Evolutionary conservation across 75 land plant species (phyloP), one percentile per base, ranked within the genome.

Genomic region (Cryptomeria japonica): DNA sequence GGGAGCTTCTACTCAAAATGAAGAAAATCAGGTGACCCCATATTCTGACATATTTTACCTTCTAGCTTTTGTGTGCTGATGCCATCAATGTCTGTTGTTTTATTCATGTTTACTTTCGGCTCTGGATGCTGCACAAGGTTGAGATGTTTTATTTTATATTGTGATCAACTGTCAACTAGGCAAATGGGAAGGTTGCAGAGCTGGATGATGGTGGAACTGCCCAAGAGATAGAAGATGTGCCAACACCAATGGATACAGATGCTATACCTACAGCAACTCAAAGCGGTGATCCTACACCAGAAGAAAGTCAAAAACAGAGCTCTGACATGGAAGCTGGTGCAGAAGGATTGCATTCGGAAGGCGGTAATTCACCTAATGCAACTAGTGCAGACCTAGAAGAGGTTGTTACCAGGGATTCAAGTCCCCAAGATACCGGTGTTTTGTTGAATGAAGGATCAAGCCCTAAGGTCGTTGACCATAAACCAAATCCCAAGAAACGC

Each of bases 261-360:
- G 89, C 92, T 72, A 83, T 87, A 15, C 56, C 86, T 37, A 90
- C 76, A 56, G 86, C 70, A 51, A 73, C 91, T 44, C 93, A 89
- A 32, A 88, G 88, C 89, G 90, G 90, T 38, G 90, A 72, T 25
- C 88, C 92, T 39, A 88, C 89, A 3, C 90, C 93, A 14, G 94
- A 93, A 28, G 96, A 93, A 87, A 85, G 93, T 83, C 93, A 92
- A 80, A 94, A 92, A 83, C 95, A 93, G 68, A 91, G 94, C 84
- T 86, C 93, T 31, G 94, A 92, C 87, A 87, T 84, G 15, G 95
- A 94, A 37, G 80, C 31, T 13, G 91, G 91, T 64, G 91, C 80
- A 53, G 95, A 94, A 76, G 90, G 90, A 37, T 92, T 79, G n/a
- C 92, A 91, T 31, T 87, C 91, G 2, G 90, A 89, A 87, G 89